phyloP scores from a whole-genome alignment of 805 yeast species.

The Suhomyces prunicola region DNA sequence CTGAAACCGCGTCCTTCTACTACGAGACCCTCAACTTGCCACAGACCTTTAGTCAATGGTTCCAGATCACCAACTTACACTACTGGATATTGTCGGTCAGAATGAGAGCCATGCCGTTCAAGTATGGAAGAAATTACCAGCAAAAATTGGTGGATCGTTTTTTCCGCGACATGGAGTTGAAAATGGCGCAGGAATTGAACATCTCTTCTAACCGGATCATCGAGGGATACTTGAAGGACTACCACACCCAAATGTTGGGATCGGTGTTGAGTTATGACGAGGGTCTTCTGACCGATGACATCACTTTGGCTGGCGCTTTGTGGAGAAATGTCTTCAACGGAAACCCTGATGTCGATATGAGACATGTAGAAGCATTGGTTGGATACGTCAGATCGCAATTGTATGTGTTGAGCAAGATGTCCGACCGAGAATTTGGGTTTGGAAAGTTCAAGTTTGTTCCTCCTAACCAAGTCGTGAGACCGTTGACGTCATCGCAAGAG shows the following conservation, averaged over 20 bases:
- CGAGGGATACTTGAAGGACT: constrained; percentile 84
- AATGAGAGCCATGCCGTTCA: constrained; percentile 94
- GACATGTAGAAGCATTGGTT: constrained; percentile 83
- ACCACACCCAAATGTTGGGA: constrained; percentile 87
- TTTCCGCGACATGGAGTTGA: constrained; percentile 84
- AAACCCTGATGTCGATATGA: constrained; percentile 72
- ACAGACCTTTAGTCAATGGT: constrained; percentile 91
- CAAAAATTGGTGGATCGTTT: constrained; percentile 87
- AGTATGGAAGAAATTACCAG: constrained; percentile 84
- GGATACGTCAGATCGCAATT: constrained; percentile 87
- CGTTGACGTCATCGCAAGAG: constrained; percentile 65
- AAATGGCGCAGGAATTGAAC: constrained; percentile 82
- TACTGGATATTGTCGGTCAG: constrained; percentile 92
- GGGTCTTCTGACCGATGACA: constrained; percentile 77
- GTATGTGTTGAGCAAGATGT: constrained; percentile 78
- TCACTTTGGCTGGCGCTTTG: constrained; percentile 70
- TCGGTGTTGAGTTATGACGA: constrained; percentile 89
- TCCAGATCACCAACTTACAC: constrained; percentile 85
- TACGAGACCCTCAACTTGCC: constrained; percentile 82
- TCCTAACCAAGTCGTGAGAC: constrained; percentile 74
- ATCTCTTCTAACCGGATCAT: constrained; percentile 78
- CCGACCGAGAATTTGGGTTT: constrained; percentile 89
- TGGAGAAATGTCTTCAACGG: constrained; percentile 94
- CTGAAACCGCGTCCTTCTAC: constrained; percentile 76
- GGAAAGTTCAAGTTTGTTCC: constrained; percentile 85